phyloP scores from a whole-genome alignment of 2,329 filamentous ascomycete species.

The Nannizzia gypsea region DNA sequence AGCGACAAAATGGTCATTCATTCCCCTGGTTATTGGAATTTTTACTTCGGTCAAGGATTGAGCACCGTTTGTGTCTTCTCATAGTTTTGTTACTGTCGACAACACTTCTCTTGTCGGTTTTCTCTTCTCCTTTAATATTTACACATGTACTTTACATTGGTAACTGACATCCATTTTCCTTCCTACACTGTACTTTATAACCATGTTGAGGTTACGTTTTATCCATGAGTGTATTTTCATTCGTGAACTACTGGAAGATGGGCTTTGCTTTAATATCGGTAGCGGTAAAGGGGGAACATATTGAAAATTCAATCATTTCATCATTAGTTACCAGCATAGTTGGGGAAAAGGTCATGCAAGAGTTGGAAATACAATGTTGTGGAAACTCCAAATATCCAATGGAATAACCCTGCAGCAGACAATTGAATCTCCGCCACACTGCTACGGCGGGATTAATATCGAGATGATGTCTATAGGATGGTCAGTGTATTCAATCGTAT shows the following conservation, averaged over 20 bases:
- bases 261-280: too few species aligned
- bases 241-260: neutral
- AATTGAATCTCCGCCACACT: too few species aligned
- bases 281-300: too few species aligned
- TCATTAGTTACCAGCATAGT: too few species aligned
- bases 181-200: neutral
- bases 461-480: neutral
- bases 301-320: too few species aligned
- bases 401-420: too few species aligned
- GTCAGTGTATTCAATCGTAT: neutral
- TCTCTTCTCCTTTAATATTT: neutral
- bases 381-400: too few species aligned
- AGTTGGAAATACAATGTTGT: too few species aligned
- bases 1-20: neutral
- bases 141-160: conserved; percentile 1
- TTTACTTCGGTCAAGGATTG: neutral
- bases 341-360: too few species aligned
- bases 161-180: neutral
- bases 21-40: neutral
- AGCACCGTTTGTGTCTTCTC: neutral
- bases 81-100: neutral
- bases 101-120: neutral
- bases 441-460: too few species aligned
- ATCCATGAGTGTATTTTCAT: neutral
- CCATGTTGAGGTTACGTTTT: neutral